Evolutionary conservation across 768 basidiomycete genomes (phyloP), one percentile per base, ranked within the genome.

Genomic region (Tricholoma furcatifolium): DNA sequence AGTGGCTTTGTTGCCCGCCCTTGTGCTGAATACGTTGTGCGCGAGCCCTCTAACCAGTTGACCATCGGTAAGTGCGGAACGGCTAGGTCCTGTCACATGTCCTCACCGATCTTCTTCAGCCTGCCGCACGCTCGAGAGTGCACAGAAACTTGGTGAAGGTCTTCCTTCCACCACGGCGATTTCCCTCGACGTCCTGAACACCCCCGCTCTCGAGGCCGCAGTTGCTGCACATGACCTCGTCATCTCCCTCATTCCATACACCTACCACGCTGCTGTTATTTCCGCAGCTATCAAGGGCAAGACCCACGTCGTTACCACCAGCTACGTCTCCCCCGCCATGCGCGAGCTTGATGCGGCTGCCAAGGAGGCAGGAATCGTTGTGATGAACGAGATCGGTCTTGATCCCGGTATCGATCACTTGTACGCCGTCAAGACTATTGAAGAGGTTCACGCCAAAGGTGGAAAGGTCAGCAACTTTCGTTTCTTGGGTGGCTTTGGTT

Each of bases 351-450:
- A 98, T 57, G 80, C 77, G 43, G 85, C 82, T 45, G 90, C 80
- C 50, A 88, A 88, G 73, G 81, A 84, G 51, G 94, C 95, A 1
- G 95, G 94, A 5, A 92, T 98, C 63, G 78, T 93, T 47, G 91
- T 98, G 58, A 78, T 98, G 81, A 99, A 99, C 72, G 97, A 99
- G 75, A 91, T 99, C 62, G 97, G 97, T 46, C 81, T 99, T 39
- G 96, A 98, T 70, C 94, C 94, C 43, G 94, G 94, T 65, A 91
- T 96, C 55, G 92, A 95, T 69, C 92, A 95, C 69, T 70, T 97
- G 55, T 95, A 94, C 68, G 94, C 94, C 27, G 76, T 97, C 70
- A 96, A 96, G 81, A 92, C 87, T 20, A 92, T 99, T 60, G 81
- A 83, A 47, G 96, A 98, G 68, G 91, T 98, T 4, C 94, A 99